These are phyloP conservation scores for Eutrema japonicum DNA, from an alignment of 345 rosid species.

Conservation along the genomic window DNA sequence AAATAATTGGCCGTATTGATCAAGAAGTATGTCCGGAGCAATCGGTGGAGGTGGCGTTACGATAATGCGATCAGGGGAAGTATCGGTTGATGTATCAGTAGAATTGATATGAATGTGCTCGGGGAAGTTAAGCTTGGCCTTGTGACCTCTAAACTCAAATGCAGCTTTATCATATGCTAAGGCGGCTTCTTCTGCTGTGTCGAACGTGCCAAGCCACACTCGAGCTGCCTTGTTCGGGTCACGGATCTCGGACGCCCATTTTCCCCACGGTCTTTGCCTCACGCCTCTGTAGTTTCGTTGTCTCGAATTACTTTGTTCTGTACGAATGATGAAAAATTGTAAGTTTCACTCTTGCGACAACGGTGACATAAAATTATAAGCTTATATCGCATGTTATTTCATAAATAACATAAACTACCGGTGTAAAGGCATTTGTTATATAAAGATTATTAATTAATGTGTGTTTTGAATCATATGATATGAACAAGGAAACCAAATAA, in stretches of 20 bases:
- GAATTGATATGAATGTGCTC: constrained; percentile 34
- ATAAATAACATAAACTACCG: background rate
- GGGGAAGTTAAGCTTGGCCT: constrained; percentile 46
- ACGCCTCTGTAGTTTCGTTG: constrained; percentile 46
- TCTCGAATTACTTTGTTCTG: constrained; percentile 26
- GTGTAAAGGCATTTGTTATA: background rate
- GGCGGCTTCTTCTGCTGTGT: constrained; percentile 45
- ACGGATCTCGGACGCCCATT: constrained; percentile 46
- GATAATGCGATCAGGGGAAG: background rate
- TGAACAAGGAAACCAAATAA: too few relatives aligned
- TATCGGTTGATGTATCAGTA: constrained; percentile 21
- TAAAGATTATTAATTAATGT: background rate
- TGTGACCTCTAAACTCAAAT: constrained; percentile 42
- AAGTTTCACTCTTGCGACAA: background rate
- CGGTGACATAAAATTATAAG: background rate
- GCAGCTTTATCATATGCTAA: constrained; percentile 46
- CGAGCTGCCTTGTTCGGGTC: constrained; percentile 46
- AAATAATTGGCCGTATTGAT: constrained; percentile 34
- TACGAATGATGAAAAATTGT: background rate
- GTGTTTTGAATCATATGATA: constrained; percentile 10
- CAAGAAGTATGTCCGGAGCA: constrained; percentile 43
- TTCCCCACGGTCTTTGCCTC: constrained; percentile 48
- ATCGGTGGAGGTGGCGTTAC: constrained; percentile 15
- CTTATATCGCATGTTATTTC: background rate
- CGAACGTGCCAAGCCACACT: constrained; percentile 46